phyloP scores from a whole-genome alignment of 2,329 filamentous ascomycete species.

The Raffaelea ambrosiae region DNA sequence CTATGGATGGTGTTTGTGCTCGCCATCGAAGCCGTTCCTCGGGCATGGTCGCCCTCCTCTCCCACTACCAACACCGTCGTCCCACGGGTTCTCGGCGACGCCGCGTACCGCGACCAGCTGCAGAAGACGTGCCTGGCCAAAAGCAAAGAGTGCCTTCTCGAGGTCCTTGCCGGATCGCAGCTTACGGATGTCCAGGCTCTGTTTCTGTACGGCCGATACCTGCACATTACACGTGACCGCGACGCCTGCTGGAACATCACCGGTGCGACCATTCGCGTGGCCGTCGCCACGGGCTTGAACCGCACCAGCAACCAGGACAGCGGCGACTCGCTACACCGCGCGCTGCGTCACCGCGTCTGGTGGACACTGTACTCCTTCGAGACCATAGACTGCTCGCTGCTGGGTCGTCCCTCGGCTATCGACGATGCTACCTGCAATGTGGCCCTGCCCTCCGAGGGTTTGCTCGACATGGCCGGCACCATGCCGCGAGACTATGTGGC shows the following conservation, averaged over 20 bases:
- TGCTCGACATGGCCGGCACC: slow-evolving; percentile 17
- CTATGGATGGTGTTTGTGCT: slow-evolving; percentile 15
- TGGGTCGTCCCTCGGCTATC: slow-evolving; percentile 22
- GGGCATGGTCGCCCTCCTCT: background rate
- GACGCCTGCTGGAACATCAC: slow-evolving; percentile 15
- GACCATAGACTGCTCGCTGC: slow-evolving; percentile 21
- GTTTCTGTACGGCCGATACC: slow-evolving; percentile 13
- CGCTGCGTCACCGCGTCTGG: slow-evolving; percentile 21
- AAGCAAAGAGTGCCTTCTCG: slow-evolving; percentile 7
- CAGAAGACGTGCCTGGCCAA: slow-evolving; percentile 8
- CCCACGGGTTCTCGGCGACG: slow-evolving; percentile 3
- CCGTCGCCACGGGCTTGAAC: slow-evolving; percentile 13
- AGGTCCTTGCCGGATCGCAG: slow-evolving; percentile 10
- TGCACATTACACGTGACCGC: slow-evolving; percentile 13
- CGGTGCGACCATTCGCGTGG: slow-evolving; percentile 12
- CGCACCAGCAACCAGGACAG: slow-evolving; percentile 5
- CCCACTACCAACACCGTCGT: background rate
- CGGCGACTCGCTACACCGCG: slow-evolving; percentile 21
- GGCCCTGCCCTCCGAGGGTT: slow-evolving; percentile 15
- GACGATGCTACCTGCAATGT: slow-evolving; percentile 21
- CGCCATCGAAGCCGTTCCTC: slow-evolving; percentile 5
- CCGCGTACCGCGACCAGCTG: slow-evolving; percentile 3
- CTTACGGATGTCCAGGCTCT: slow-evolving; percentile 13
- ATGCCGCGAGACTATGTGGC: slow-evolving; percentile 15
- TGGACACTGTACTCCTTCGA: slow-evolving; percentile 24